Conservation (phyloP, 345 rosid genomes). For the Psidium friedrichsthalianum region DNA sequence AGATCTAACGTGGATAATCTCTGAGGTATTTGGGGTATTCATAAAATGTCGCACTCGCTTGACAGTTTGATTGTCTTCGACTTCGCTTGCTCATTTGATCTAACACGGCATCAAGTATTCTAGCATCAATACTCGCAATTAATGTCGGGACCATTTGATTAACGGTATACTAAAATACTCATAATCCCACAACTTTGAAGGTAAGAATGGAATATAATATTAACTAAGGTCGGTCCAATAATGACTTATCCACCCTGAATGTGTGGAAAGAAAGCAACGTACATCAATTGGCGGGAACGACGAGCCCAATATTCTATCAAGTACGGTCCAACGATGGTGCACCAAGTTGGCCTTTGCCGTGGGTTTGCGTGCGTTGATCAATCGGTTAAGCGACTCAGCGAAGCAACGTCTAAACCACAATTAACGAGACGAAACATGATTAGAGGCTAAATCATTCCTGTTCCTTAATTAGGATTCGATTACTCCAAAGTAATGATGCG, state of each 20-base stretch:
- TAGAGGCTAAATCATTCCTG: neutral
- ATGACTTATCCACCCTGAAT: neutral
- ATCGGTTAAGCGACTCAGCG: neutral
- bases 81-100: neutral
- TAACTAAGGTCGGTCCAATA: neutral
- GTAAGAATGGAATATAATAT: neutral
- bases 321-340: neutral
- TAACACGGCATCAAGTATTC: neutral
- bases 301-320: neutral
- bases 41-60: too few species aligned
- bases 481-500: neutral
- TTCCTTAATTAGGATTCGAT: neutral
- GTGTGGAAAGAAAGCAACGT: neutral
- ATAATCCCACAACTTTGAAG: neutral
- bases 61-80: too few species aligned
- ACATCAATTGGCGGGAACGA: neutral
- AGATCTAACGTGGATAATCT: too few species aligned
- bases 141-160: neutral
- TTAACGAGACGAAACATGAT: neutral
- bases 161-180: neutral
- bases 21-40: too few species aligned
- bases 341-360: neutral
- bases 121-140: neutral
- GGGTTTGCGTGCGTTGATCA: neutral
- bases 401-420: neutral